phyloP scores from a whole-genome alignment of 2,329 filamentous ascomycete genomes.

The Pochonia chlamydosporia region DNA sequence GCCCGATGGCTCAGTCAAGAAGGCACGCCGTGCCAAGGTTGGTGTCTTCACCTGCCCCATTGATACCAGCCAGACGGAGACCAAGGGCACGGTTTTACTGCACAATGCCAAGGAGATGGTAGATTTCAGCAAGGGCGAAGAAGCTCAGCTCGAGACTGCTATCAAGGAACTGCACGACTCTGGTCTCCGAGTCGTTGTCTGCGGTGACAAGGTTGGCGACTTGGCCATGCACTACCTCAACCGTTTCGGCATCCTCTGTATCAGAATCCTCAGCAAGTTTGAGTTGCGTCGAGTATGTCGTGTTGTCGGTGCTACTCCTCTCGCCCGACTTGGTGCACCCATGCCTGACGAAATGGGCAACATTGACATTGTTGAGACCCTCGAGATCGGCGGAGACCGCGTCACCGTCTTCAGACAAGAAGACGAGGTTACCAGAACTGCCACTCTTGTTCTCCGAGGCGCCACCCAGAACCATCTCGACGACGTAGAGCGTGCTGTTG shows the following conservation, averaged over 20 bases:
- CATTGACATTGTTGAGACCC: constrained; percentile 91
- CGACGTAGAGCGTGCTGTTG: constrained; percentile 92
- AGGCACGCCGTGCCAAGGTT: constrained; percentile 88
- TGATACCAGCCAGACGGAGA: constrained; percentile 94
- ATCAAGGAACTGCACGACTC: constrained; percentile 97
- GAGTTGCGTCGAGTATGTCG: constrained; percentile 92
- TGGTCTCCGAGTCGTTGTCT: constrained; percentile 84
- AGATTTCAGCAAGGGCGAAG: constrained; percentile 96
- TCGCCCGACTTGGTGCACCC: constrained; percentile 88
- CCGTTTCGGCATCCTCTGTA: constrained; percentile 89
- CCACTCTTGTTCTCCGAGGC: constrained; percentile 88
- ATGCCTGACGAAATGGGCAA: constrained; percentile 99
- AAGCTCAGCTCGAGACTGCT: constrained; percentile 78
- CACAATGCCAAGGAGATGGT: constrained; percentile 99
- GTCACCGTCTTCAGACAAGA: constrained; percentile 99
- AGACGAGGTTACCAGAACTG: constrained; percentile 83
- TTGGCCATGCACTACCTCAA: constrained; percentile 97
- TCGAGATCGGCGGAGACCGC: constrained; percentile 95
- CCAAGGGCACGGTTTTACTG: constrained; percentile 93
- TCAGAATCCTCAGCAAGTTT: constrained; percentile 97
- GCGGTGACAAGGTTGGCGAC: constrained; percentile 90
- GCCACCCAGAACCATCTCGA: constrained; percentile 98
- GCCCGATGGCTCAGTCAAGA: constrained; percentile 88
- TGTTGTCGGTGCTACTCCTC: constrained; percentile 92
- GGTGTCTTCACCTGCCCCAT: constrained; percentile 95